phyloP scores from a whole-genome alignment of 148 eudicot species.

The Amaranthus cruentus region DNA sequence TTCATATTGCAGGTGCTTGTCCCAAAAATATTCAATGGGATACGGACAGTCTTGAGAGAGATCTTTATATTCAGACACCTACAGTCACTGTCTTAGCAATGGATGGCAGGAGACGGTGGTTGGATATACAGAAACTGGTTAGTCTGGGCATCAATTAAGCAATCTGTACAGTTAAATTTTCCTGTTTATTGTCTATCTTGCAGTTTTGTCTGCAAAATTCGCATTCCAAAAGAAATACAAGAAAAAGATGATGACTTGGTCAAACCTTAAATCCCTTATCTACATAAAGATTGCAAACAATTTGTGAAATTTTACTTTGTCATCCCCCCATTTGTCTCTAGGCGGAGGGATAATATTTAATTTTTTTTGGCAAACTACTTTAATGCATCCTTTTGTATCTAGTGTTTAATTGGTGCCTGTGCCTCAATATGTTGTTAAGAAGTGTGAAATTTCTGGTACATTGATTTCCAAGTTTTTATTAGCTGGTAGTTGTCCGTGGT shows the following conservation, averaged over 20 bases:
- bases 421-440: not conserved
- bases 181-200: not conserved
- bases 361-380: slow-evolving; percentile 6
- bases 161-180: not conserved
- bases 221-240: not conserved
- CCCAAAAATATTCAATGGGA: slow-evolving; percentile 66
- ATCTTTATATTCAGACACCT: slow-evolving; percentile 69
- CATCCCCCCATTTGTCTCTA: not conserved
- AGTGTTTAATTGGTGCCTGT: not conserved
- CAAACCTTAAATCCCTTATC: slow-evolving; percentile 1
- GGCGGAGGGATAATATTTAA: not conserved
- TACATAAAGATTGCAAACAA: not conserved
- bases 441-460: not conserved
- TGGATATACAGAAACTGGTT: slow-evolving; percentile 92
- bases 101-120: slow-evolving; percentile 98
- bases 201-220: slow-evolving; percentile 16
- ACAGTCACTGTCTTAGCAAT: slow-evolving; percentile 84
- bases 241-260: not conserved
- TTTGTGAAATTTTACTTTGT: not conserved
- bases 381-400: not conserved
- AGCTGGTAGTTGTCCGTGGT: not conserved
- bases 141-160: slow-evolving; percentile 32
- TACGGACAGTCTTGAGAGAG: slow-evolving; percentile 79
- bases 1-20: slow-evolving; percentile 60
- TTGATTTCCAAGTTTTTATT: not conserved